A percentile compares a stretch with the other conserved stretches of the same genome.
Conservation (phyloP, 176 grass and related monocot genomes). For the Puccinellia tenuiflora region DNA sequence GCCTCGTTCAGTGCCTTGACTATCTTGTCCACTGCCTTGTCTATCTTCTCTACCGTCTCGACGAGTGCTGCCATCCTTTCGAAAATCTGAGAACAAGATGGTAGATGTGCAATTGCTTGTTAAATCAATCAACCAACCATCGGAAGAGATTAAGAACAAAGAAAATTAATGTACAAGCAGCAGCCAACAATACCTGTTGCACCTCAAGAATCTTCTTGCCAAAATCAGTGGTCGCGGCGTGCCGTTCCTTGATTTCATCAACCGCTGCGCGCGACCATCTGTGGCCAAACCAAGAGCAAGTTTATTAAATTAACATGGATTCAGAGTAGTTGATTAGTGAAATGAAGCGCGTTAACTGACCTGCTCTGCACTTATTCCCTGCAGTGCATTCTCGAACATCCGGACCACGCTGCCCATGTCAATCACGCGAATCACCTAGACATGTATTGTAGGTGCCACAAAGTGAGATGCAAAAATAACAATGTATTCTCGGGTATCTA, state of each 20-base stretch:
- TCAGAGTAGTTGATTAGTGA: not conserved
- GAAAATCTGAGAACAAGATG: slow-evolving; percentile 37
- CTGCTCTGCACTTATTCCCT: slow-evolving; percentile 66
- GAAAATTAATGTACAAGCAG: not conserved
- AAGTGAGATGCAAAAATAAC: no score
- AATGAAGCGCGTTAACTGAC: slow-evolving; percentile 39
- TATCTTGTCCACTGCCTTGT: no score
- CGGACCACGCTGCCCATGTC: slow-evolving; percentile 61
- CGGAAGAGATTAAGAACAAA: not conserved
- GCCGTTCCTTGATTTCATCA: slow-evolving; percentile 62
- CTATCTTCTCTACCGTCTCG: slow-evolving; percentile 42
- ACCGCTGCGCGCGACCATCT: no score
- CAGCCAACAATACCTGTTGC: slow-evolving; percentile 42
- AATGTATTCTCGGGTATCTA: no score
- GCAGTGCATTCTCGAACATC: slow-evolving; percentile 68
- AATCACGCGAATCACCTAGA: slow-evolving; percentile 66
- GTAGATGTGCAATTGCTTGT: no score
- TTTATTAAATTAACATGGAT: no score
- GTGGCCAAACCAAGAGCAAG: no score
- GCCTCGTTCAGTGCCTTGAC: no score
- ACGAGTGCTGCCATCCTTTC: slow-evolving; percentile 41
- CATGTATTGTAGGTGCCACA: not conserved
- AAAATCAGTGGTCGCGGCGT: slow-evolving; percentile 66
- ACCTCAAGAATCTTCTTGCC: slow-evolving; percentile 66
- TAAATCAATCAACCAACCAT: no score